Base-by-base conservation (phyloP, 768 basidiomycete genomes). In the Tylopilus subfusipes region DNA sequence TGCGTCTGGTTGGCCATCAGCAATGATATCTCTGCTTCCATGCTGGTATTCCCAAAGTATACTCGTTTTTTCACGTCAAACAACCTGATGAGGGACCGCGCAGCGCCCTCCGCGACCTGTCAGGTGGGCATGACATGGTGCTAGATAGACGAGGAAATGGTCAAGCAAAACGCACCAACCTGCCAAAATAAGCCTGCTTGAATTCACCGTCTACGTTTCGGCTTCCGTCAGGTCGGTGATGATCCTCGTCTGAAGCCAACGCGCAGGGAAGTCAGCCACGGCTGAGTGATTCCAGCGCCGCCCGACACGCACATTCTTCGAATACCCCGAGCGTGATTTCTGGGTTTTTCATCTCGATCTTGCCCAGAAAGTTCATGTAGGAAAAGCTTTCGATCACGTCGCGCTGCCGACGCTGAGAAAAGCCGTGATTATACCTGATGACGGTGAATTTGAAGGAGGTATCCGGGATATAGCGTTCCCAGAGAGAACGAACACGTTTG, bases 1-100 rank as follows among this genome's bases (percentile, higher is more conserved):
- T 96, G 73, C 0, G 94, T 85, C 70, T 99, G 97, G 62, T 96
- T 96, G 10, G 95, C 93, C 95, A 98, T 98, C 25, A 98, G 72
- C 42, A 99, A 75, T 2, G 93, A 95, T 45, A 98, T 86, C 68
- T 98, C 94, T 0, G 96, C 84, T 61, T 97, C 95, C 97, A 99
- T 99, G 63, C 90, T 91, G 0, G 97, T 99, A 60, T 95, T 99
- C 4, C 97, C 97, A 68, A 84, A 98, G 65, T 90, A 98, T 14
- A 75, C 74, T 10, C 97, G 81, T 61, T 92, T 91, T 70, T 97
- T 98, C 46, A 99, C 88, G 56, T 91, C 86, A 56, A 92, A 96
- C 50, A 73, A 80, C 45, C 74, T 70, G 45, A 93, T 78, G 31
- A 95, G 75, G 3, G 75, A 65, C 6, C 96, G 82, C 0, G 90